Evolutionary conservation across 2,329 filamentous ascomycete species (phyloP).

Genomic region (Fusarium coffeatum): DNA sequence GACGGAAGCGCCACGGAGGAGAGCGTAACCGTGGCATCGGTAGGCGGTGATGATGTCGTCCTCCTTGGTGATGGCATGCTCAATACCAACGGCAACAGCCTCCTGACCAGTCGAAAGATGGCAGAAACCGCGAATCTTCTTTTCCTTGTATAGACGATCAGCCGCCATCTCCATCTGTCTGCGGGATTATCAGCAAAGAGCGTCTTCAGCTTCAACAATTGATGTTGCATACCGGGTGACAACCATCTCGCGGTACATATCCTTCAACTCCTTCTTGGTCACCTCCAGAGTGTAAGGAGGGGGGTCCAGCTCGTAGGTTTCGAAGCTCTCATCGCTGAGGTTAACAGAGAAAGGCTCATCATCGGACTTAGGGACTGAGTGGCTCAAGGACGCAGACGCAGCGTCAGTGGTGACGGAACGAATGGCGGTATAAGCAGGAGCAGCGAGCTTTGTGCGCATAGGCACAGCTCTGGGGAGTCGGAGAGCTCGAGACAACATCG

Average conservation of each 20-base stretch:
- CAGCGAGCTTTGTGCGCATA: slow-evolving; percentile 62
- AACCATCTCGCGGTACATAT: slow-evolving; percentile 99
- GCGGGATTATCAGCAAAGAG: slow-evolving; percentile 49
- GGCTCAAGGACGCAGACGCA: slow-evolving; percentile 89
- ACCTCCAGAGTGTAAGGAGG: slow-evolving; percentile 91
- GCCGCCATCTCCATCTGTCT: slow-evolving; percentile 99
- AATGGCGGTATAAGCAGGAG: slow-evolving; percentile 62
- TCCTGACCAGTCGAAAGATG: slow-evolving; percentile 98
- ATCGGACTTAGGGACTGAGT: slow-evolving; percentile 79
- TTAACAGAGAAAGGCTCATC: slow-evolving; percentile 92
- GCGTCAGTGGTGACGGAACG: slow-evolving; percentile 95
- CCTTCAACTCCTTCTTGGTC: slow-evolving; percentile 97
- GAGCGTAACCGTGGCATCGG: slow-evolving; percentile 97
- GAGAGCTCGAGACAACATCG: slow-evolving; percentile 79
- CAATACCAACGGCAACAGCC: slow-evolving; percentile 95
- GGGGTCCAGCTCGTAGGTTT: slow-evolving; percentile 98
- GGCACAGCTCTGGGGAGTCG: slow-evolving; percentile 70
- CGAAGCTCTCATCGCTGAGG: slow-evolving; percentile 98
- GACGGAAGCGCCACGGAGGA: slow-evolving; percentile 93
- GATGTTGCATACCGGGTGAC: slow-evolving; percentile 77
- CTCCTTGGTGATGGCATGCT: slow-evolving; percentile 89
- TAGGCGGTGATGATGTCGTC: slow-evolving; percentile 98
- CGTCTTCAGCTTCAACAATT: background rate
- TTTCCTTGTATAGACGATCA: slow-evolving; percentile 99
- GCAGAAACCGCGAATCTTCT: slow-evolving; percentile 99